Evolutionary conservation across 2,329 filamentous ascomycete species (phyloP).

Genomic region (Fusarium setosum): DNA sequence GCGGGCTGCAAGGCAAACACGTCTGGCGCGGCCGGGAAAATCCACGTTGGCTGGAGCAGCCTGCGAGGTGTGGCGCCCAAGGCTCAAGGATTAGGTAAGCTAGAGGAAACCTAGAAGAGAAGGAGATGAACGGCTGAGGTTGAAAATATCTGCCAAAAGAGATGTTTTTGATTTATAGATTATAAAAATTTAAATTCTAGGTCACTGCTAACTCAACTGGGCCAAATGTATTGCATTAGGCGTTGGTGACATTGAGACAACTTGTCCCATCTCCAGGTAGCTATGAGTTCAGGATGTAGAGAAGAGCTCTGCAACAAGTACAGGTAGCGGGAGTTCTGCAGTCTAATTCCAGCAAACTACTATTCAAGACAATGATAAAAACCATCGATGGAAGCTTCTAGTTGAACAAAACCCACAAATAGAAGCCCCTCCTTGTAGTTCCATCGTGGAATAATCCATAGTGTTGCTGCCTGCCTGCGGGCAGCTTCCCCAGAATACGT

Average conservation of each 20-base stretch:
- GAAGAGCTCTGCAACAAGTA: too few species aligned
- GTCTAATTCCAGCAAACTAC: too few species aligned
- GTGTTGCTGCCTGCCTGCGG: slow-evolving; percentile 16
- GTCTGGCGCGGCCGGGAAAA: slow-evolving; percentile 52
- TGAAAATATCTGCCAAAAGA: too few species aligned
- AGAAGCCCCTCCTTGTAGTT: neutral
- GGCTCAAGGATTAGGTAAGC: slow-evolving; percentile 21
- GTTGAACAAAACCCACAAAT: neutral
- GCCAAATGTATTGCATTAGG: too few species aligned
- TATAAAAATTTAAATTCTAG: too few species aligned
- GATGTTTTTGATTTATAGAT: too few species aligned
- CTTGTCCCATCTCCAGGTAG: too few species aligned
- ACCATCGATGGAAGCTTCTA: slow-evolving; percentile 13
- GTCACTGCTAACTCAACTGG: too few species aligned
- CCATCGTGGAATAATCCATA: neutral
- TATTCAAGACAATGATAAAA: neutral
- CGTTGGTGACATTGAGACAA: too few species aligned
- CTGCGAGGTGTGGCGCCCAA: slow-evolving; percentile 26
- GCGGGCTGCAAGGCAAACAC: slow-evolving; percentile 54
- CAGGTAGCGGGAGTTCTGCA: too few species aligned
- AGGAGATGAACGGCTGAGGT: neutral
- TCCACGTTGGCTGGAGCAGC: slow-evolving; percentile 35
- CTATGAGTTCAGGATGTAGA: too few species aligned
- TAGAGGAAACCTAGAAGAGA: neutral
- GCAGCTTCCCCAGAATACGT: neutral